Base-by-base conservation (phyloP, 495 filamentous ascomycete genomes). In the Staphylotrichum tortipilum region DNA sequence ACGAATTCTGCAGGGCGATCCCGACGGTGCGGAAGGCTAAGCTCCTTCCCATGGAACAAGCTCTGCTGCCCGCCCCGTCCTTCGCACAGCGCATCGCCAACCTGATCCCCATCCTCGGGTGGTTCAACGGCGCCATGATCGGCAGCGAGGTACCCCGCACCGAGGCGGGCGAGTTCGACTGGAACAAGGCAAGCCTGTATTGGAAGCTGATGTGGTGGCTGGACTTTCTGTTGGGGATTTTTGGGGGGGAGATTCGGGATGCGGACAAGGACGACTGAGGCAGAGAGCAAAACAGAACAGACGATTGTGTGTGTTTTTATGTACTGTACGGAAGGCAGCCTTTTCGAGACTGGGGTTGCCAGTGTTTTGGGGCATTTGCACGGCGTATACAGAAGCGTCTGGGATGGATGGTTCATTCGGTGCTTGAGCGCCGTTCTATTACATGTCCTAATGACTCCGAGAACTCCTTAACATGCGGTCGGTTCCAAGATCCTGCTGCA, bases 111-210 rank as follows among this genome's bases (percentile, higher is more conserved):
- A 68, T 85, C 40, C 58, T 85, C 44, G 76, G 71, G 48, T 85
- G 82, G 78, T 83, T 89, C 54, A 83, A 78, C 4, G 79, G 84
- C 23, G 85, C 88, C 51, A 80, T 92, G 49, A 90, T 94, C 47
- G 89, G 88, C 4, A 81, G 81, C 53, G 78, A 81, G 44, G 81
- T 90, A 18, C 85, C 86, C 33, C 75, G 86, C 35, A 80, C 73
- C 29, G 88, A 89, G n/a, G 70, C 80, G 40, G 88, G 88, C n/a
- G 77, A 78, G 2, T 89, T 94, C 52, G 88, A 95, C 56, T 84
- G 78, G 66, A 76, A 74, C 31, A 78, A 73, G 51, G 88, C 88
- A 3, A 86, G 81, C 50, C 61, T 83, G 35, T 94, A 90, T 66
- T 95, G 89, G 89, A 77, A 73, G 54, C 38, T 78, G 17, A 70